Base-by-base conservation (phyloP, 257 asterid species). In the Scutellaria minor region DNA sequence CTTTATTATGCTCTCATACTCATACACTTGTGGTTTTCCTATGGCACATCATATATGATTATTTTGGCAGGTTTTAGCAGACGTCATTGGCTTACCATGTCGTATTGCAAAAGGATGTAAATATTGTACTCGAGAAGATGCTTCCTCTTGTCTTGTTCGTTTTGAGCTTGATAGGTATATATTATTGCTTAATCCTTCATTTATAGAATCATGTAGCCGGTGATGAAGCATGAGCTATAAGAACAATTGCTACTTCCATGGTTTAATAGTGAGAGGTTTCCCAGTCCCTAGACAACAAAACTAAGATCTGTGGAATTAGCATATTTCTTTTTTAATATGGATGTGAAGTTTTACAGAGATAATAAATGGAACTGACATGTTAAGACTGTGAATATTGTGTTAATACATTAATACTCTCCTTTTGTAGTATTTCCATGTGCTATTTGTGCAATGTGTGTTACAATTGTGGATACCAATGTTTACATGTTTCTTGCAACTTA, bases 51-150 rank as follows among this genome's bases (percentile, higher is more conserved):
- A 41, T 51, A 11, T 50, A 54, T 68, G 64, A 64, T 73, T 44
- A 58, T 69, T 72, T 70, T 77, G 81, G 70, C 89, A 92, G 98
- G 96, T 89, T 50, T 86, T 92, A 68, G 98, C 98, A 51, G 98
- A 92, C 77, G 67, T 78, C 62, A 86, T 92, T 66, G 92, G 90
- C 81, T 83, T 92, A 83, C 98, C 96, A 31, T 88, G 98, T 80
- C 98, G 98, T 77, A 85, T 92, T 79, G 98, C 95, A 14, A 92
- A 85, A 79, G 98, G 98, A 78, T 92, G 98, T 81, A 92, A 82
- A 74, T 85, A 88, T 83, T 92, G 98, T 75, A 79, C 69, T 13
- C 81, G 90, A 74, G 85, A 83, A 39, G 89, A 92, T 81, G 93
- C 96, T 77, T 85, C 96, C 73, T 89, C 98, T 1, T 92, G 98